These are phyloP conservation scores for Leccinum disarticulatum DNA, from an alignment of 768 basidiomycete genomes.

Conservation along the genomic window DNA sequence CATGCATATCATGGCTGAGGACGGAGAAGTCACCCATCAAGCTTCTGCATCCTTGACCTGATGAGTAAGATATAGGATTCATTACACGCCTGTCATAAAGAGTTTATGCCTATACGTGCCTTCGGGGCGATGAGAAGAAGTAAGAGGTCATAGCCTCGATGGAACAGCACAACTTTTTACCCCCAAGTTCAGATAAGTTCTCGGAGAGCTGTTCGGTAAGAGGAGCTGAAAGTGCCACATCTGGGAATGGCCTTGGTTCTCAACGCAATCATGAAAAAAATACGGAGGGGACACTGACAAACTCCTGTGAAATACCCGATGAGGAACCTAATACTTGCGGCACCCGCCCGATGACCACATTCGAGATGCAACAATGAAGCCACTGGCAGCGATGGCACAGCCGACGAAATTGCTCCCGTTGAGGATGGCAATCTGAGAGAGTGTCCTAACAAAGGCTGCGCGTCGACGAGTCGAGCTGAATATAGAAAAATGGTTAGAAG, in stretches of 20 bases:
- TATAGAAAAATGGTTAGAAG: no score
- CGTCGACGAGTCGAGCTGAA: no score
- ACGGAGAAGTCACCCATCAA: conserved; percentile 16
- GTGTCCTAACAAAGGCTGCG: no score
- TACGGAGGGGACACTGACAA: conserved; percentile 26
- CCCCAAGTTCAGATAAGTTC: conserved; percentile 50
- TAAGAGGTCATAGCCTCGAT: neutral
- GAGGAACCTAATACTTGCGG: conserved; percentile 34
- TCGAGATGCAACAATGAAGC: conserved; percentile 39
- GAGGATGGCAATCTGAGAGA: conserved; percentile 37
- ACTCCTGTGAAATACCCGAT: conserved; percentile 39
- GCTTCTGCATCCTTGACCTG: conserved; percentile 22
- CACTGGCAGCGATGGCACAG: conserved; percentile 30
- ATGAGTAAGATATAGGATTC: neutral
- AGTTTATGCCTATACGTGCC: conserved; percentile 48
- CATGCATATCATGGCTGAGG: conserved; percentile 20
- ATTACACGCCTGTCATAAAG: conserved; percentile 40
- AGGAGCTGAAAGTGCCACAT: conserved; percentile 42
- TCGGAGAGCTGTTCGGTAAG: conserved; percentile 43
- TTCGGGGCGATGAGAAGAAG: conserved; percentile 4
- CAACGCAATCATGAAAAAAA: neutral
- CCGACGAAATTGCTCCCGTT: conserved; percentile 37
- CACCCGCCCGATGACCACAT: conserved; percentile 40
- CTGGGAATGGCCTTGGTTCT: conserved; percentile 15
- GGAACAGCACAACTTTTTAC: conserved; percentile 10